These are phyloP conservation scores for Westerdykella ornata DNA, from an alignment of 2,329 filamentous ascomycete species.

Conservation along the genomic window DNA sequence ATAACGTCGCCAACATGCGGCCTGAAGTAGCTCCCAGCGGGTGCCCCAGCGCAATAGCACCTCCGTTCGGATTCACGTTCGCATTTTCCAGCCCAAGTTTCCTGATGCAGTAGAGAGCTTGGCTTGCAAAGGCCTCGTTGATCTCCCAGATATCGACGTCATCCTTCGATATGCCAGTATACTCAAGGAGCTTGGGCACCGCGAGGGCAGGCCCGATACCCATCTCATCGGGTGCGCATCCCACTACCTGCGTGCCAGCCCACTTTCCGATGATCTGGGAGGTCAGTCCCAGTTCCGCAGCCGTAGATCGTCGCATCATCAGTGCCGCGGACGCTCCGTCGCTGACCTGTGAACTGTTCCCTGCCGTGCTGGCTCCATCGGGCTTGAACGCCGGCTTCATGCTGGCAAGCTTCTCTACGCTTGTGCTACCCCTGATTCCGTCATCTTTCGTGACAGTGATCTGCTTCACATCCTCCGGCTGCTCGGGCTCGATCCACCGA, in stretches of 20 bases:
- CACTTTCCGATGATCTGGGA: conserved; percentile 73
- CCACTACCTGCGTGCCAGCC: conserved; percentile 66
- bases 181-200: conserved; percentile 71
- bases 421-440: conserved; percentile 65
- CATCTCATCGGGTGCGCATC: conserved; percentile 88
- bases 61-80: conserved; percentile 84
- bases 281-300: conserved; percentile 62
- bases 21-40: conserved; percentile 84
- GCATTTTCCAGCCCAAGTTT: conserved; percentile 61
- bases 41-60: conserved; percentile 90
- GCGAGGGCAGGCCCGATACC: conserved; percentile 81
- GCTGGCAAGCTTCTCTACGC: conserved; percentile 62
- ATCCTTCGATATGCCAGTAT: conserved; percentile 57
- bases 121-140: conserved; percentile 70
- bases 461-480: conserved; percentile 44
- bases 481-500: conserved; percentile 57
- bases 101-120: conserved; percentile 64
- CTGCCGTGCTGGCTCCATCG: conserved; percentile 72
- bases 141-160: conserved; percentile 88
- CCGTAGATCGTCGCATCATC: conserved; percentile 77
- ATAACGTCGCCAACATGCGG: conserved; percentile 67
- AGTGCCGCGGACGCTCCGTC: conserved; percentile 81
- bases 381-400: conserved; percentile 80
- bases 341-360: conserved; percentile 77
- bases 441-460: conserved; percentile 73